Evolutionary conservation across 192 early-diverging fungal genomes (phyloP).

Genomic region (Entrophospora sp.): DNA sequence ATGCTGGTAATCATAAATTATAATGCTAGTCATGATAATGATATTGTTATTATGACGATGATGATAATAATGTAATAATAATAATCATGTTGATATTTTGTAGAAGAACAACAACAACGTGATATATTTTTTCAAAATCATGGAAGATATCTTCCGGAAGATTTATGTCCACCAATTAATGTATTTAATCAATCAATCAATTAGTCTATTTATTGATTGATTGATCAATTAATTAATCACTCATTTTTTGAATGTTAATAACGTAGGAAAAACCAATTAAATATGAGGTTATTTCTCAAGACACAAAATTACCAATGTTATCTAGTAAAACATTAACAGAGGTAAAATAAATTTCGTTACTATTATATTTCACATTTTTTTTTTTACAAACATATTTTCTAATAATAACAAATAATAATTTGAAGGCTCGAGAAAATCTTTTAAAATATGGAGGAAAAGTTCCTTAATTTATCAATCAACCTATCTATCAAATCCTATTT

Average conservation of each 20-base stretch:
- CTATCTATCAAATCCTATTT: no score
- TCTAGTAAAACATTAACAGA: not conserved
- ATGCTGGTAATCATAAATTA: slow-evolving; percentile 1
- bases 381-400: not conserved
- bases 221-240: not conserved
- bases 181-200: no score
- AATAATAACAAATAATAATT: not conserved
- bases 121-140: slow-evolving; percentile 10
- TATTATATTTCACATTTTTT: no score
- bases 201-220: no score
- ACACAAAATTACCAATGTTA: not conserved
- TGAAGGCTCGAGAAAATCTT: slow-evolving; percentile 7
- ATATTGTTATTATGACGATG: no score
- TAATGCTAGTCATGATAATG: no score
- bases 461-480: no score
- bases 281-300: slow-evolving; percentile 1
- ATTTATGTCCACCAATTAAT: slow-evolving; percentile 15
- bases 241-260: not conserved
- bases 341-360: no score
- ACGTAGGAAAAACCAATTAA: slow-evolving; percentile 3
- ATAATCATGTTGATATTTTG: no score
- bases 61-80: no score
- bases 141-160: slow-evolving; percentile 13
- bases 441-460: not conserved
- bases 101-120: slow-evolving; percentile 12